Percentiles rank a stretch among this genome's conserved stretches.
Evolutionary conservation across 129 eudicot species (phyloP).

Genomic region (Scalesia atractyloides): DNA sequence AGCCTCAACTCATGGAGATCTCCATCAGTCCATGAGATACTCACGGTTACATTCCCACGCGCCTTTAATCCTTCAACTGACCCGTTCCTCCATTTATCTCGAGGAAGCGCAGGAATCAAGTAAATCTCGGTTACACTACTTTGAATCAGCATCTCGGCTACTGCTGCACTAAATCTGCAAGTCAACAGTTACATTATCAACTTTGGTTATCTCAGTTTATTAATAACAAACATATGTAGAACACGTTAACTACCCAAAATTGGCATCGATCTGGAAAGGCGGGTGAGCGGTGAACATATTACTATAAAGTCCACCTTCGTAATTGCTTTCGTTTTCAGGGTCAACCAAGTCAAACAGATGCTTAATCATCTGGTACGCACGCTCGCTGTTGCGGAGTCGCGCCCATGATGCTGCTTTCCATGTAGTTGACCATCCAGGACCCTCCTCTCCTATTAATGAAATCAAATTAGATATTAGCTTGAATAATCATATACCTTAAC

Average conservation of each 20-base stretch:
- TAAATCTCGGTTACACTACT: conserved; percentile 53
- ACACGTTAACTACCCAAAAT: conserved; percentile 44
- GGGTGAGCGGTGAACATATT: conserved; percentile 75
- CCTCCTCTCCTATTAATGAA: conserved; percentile 53
- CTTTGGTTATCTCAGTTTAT: neutral
- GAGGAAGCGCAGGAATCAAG: conserved; percentile 72
- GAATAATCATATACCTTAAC: neutral
- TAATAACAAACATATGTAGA: neutral
- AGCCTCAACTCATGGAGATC: conserved; percentile 51
- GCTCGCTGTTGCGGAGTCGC: conserved; percentile 55
- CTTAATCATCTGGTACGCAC: conserved; percentile 63
- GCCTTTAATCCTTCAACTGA: conserved; percentile 62
- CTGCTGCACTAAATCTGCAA: conserved; percentile 57
- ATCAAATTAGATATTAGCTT: neutral
- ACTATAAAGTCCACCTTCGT: conserved; percentile 71
- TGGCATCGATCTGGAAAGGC: conserved; percentile 80
- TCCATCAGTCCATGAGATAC: conserved; percentile 59
- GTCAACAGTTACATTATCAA: neutral
- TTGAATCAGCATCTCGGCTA: conserved; percentile 75
- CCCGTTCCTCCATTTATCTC: conserved; percentile 62
- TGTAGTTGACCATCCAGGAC: conserved; percentile 82
- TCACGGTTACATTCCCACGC: conserved; percentile 57
- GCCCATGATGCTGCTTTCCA: conserved; percentile 77
- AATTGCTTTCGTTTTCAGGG: conserved; percentile 49
- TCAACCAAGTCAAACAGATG: conserved; percentile 71